Evolutionary conservation across 139 green algal genomes (phyloP).

Genomic region (Closterium sp.): DNA sequence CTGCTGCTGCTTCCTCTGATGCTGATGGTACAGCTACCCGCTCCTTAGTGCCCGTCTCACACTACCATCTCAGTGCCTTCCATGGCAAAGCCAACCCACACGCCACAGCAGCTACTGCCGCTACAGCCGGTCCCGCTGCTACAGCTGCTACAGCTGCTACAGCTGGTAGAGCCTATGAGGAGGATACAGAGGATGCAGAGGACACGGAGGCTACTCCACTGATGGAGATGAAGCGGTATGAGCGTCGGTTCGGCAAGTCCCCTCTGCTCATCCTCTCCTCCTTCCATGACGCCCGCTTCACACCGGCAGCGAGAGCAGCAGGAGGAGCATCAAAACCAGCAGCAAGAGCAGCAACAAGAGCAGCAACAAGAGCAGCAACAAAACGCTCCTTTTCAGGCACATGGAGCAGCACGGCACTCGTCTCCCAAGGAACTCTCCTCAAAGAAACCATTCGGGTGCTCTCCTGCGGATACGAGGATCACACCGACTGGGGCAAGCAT

Average conservation of each 20-base stretch:
- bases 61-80: no score
- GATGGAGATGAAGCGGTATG: conserved; percentile 23
- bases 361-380: background rate
- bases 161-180: no score
- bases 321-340: background rate
- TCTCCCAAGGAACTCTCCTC: conserved; percentile 4
- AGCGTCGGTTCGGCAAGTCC: conserved; percentile 33
- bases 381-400: background rate
- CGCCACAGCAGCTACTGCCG: no score
- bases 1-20: no score
- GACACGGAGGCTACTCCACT: conserved; percentile 5
- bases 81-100: no score
- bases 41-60: no score
- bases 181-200: background rate
- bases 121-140: no score
- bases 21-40: no score
- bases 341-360: background rate
- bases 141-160: no score
- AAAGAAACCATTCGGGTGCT: conserved; percentile 45
- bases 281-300: conserved; percentile 2
- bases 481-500: conserved; percentile 42
- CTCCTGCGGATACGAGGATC: conserved; percentile 46
- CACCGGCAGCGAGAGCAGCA: background rate
- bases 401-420: background rate
- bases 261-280: conserved; percentile 21